phyloP scores from a whole-genome alignment of 2,329 filamentous ascomycete genomes.

The Ascochyta clinopodiicola region DNA sequence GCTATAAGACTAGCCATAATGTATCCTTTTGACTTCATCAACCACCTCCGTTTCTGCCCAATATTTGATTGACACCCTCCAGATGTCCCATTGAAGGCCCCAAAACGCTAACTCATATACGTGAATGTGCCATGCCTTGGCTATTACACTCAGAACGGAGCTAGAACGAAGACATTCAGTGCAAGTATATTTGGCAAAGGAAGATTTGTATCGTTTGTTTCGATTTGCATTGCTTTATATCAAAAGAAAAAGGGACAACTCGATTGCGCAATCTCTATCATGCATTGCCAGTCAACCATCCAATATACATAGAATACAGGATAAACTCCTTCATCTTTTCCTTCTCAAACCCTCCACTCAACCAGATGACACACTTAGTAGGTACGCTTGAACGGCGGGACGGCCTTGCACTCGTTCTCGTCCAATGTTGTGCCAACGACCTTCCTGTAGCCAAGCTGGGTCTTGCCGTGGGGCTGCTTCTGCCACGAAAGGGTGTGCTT shows the following conservation, averaged over 20 bases:
- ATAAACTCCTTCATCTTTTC: conserved; percentile 13
- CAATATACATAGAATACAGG: conserved; percentile 48
- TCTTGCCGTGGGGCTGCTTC: conserved; percentile 85
- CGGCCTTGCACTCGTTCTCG: conserved; percentile 93
- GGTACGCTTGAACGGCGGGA: conserved; percentile 94
- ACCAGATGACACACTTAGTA: conserved; percentile 64
- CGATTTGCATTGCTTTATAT: conserved; percentile 11
- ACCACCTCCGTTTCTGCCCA: neutral
- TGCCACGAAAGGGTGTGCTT: conserved; percentile 98
- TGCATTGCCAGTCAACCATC: conserved; percentile 24
- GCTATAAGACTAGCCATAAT: conserved; percentile 12
- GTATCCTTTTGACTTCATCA: neutral
- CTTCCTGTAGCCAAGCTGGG: conserved; percentile 83
- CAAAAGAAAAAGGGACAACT: neutral
- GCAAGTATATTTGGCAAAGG: no score
- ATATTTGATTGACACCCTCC: no score
- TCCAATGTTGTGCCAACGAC: conserved; percentile 87
- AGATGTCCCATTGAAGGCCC: no score
- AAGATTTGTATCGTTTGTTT: neutral
- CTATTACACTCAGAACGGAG: neutral
- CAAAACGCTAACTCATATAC: no score
- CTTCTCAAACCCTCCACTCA: conserved; percentile 1
- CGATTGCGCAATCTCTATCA: conserved; percentile 12
- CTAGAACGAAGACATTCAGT: no score
- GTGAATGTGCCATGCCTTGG: no score